A percentile compares a stretch with the other conserved stretches of the same genome.
These are phyloP conservation scores for Candida bentonensis DNA, from an alignment of 805 yeast genomes.

Conservation along the genomic window DNA sequence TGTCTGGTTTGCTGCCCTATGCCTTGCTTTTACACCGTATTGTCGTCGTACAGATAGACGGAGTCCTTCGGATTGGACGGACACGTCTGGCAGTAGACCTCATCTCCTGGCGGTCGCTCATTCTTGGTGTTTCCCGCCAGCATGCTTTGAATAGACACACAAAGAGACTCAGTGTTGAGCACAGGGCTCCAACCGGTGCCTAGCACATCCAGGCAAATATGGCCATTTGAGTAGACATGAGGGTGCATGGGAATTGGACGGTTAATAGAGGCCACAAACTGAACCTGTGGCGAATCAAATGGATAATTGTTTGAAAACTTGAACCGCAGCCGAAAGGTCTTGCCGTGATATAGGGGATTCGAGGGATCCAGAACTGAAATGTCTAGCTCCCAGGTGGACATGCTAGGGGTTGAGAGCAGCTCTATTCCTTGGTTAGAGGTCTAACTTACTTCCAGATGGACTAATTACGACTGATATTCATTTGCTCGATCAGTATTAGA, in stretches of 20 bases:
- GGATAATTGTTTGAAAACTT: constrained; percentile 37
- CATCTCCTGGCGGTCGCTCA: background rate
- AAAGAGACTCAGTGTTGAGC: constrained; percentile 25
- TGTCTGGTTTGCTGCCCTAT: no score
- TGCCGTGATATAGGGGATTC: constrained; percentile 24
- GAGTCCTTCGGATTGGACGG: background rate
- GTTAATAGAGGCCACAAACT: constrained; percentile 26
- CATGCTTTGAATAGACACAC: constrained; percentile 53
- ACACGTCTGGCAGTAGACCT: background rate
- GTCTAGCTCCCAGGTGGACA: constrained; percentile 25
- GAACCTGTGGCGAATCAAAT: constrained; percentile 42
- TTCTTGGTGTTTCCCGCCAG: constrained; percentile 30
- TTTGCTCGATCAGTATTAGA: no score
- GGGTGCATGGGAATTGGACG: constrained; percentile 52
- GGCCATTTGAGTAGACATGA: constrained; percentile 63
- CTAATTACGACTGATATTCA: no score
- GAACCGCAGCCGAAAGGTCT: constrained; percentile 30
- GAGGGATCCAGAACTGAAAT: constrained; percentile 22
- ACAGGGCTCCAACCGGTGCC: constrained; percentile 61
- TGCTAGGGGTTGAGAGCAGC: constrained; percentile 21
- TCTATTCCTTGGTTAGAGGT: constrained; percentile 15
- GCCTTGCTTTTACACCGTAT: background rate
- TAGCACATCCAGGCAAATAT: constrained; percentile 53
- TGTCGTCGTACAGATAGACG: background rate
- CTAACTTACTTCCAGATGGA: no score